Conservation (phyloP, 805 yeast species). For the Scheffersomyces spartinae region DNA sequence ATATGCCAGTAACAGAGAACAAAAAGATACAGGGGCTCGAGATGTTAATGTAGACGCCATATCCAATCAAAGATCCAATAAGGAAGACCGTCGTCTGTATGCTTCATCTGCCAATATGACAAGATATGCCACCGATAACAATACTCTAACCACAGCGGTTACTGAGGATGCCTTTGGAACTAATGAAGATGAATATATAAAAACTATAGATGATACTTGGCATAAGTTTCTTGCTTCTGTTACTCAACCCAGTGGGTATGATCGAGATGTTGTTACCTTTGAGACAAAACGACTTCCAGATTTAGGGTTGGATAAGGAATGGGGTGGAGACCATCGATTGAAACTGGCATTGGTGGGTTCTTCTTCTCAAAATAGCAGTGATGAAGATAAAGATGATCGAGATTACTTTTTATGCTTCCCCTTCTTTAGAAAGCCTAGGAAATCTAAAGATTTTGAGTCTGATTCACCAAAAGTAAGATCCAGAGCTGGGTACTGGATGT, state of each 20-base stretch:
- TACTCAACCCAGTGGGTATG: conserved; percentile 18
- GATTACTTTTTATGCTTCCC: too few relatives aligned
- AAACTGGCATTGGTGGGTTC: conserved; percentile 37
- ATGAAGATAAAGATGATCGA: conserved; percentile 17
- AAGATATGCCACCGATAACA: too few relatives aligned
- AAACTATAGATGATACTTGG: conserved; percentile 38
- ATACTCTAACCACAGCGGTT: too few relatives aligned
- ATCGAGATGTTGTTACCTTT: conserved; percentile 14
- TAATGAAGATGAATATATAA: conserved; percentile 8
- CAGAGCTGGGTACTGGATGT: conserved; percentile 60
- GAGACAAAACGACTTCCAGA: conserved; percentile 16
- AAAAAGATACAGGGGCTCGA: too few relatives aligned
- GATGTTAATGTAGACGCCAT: too few relatives aligned
- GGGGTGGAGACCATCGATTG: conserved; percentile 67
- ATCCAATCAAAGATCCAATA: too few relatives aligned
- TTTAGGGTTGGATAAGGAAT: conserved; percentile 34
- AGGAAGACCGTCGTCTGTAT: too few relatives aligned
- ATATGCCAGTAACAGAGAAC: conserved; percentile 28
- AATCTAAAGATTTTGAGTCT: too few relatives aligned
- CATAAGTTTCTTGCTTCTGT: conserved; percentile 35
- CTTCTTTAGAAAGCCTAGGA: too few relatives aligned
- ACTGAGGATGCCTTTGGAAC: too few relatives aligned
- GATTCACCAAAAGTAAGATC: conserved; percentile 37
- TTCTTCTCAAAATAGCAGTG: conserved; percentile 17
- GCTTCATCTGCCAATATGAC: too few relatives aligned